Percentiles rank a stretch among this genome's conserved stretches.
Conservation (phyloP, 805 yeast species). For the Ogataea nitratoaversa region DNA sequence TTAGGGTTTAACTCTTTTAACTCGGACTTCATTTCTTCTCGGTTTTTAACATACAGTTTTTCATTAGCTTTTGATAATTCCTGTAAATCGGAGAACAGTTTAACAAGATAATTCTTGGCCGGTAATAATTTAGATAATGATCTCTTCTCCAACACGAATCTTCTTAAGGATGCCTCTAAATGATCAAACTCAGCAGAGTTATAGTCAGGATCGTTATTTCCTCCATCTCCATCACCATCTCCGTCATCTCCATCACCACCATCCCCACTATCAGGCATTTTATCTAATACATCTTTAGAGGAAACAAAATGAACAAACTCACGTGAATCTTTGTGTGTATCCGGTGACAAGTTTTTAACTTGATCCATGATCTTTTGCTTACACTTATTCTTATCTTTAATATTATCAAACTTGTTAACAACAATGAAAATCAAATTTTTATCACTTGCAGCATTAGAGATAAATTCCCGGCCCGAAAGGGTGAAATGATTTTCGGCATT, state of each 20-base stretch:
- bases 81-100: slow-evolving; percentile 62
- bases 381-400: slow-evolving; percentile 77
- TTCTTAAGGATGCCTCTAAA: slow-evolving; percentile 78
- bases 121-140: slow-evolving; percentile 87
- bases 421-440: slow-evolving; percentile 91
- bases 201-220: slow-evolving; percentile 30
- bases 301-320: slow-evolving; percentile 94
- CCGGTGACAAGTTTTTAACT: slow-evolving; percentile 81
- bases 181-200: slow-evolving; percentile 69
- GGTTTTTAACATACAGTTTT: slow-evolving; percentile 46
- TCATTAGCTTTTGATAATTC: slow-evolving; percentile 61
- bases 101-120: slow-evolving; percentile 79
- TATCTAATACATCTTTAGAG: slow-evolving; percentile 45
- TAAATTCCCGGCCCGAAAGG: slow-evolving; percentile 88
- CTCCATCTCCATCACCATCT: slow-evolving; percentile 28
- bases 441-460: slow-evolving; percentile 84
- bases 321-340: slow-evolving; percentile 79
- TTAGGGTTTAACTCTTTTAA: slow-evolving; percentile 60
- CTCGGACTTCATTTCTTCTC: slow-evolving; percentile 41
- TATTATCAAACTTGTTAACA: slow-evolving; percentile 86
- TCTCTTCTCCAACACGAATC: slow-evolving; percentile 84
- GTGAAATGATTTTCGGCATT: slow-evolving; percentile 96
- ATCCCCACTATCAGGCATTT: slow-evolving; percentile 33
- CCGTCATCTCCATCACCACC: slow-evolving; percentile 35
- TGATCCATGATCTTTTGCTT: slow-evolving; percentile 74